Percentiles rank a stretch among this genome's conserved stretches.
Evolutionary conservation across 805 yeast genomes (phyloP).

Genomic region (Kodamaea kaohsiungensis): DNA sequence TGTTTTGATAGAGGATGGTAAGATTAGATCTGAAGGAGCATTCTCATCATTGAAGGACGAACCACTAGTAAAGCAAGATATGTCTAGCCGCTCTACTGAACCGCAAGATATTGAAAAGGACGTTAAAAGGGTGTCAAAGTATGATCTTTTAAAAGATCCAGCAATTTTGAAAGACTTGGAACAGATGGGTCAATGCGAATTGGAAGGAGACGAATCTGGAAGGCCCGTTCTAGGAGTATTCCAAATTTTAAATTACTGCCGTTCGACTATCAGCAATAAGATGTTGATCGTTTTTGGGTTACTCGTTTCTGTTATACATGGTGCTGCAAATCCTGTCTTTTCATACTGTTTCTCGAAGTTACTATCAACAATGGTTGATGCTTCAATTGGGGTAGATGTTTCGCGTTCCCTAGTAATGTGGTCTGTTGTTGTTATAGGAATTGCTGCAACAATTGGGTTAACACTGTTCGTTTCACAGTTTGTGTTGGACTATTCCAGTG

Average conservation of each 20-base stretch:
- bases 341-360: constrained; percentile 76
- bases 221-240: constrained; percentile 17
- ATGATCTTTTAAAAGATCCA: constrained; percentile 23
- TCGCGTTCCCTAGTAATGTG: constrained; percentile 50
- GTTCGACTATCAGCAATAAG: constrained; percentile 20
- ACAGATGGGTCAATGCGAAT: not conserved
- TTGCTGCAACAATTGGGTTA: constrained; percentile 66
- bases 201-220: not conserved
- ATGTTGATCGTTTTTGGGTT: constrained; percentile 50
- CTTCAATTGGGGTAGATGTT: constrained; percentile 29
- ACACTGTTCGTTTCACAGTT: constrained; percentile 52
- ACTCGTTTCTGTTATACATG: constrained; percentile 52
- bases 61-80: not conserved
- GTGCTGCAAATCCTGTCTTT: constrained; percentile 72
- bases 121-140: constrained; percentile 1
- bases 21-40: constrained; percentile 26
- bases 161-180: constrained; percentile 26
- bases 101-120: not conserved
- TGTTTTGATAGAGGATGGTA: constrained; percentile 60
- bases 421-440: constrained; percentile 63
- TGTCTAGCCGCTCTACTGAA: not conserved
- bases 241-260: constrained; percentile 27
- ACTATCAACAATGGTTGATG: constrained; percentile 61
- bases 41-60: constrained; percentile 5
- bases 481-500: constrained; percentile 59